Evolutionary conservation across 495 filamentous ascomycete species (phyloP).

Genomic region (Annulohypoxylon bovei): DNA sequence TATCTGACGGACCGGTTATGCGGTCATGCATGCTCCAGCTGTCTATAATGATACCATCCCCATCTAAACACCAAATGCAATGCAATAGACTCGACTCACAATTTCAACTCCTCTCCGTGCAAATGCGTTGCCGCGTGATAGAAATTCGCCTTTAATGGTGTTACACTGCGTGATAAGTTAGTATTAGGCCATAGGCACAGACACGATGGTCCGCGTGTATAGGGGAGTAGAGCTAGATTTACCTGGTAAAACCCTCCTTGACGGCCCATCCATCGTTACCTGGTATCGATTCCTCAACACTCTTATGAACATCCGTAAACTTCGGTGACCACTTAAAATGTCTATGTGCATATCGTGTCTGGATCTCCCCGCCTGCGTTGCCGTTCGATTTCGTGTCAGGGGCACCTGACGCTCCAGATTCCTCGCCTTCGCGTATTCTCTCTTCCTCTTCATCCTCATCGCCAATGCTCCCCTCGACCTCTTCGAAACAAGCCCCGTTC

Average conservation of each 20-base stretch:
- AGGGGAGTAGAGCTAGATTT: slow-evolving; percentile 42
- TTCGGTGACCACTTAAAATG: slow-evolving; percentile 95
- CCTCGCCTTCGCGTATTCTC: slow-evolving; percentile 69
- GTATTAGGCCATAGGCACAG: neutral
- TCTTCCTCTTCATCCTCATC: slow-evolving; percentile 72
- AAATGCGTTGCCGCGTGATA: slow-evolving; percentile 73
- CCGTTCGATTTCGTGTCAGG: slow-evolving; percentile 28
- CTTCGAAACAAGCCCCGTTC: slow-evolving; percentile 83
- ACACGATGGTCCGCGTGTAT: neutral
- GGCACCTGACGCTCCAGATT: slow-evolving; percentile 25
- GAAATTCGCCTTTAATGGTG: slow-evolving; percentile 91
- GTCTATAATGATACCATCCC: slow-evolving; percentile 39
- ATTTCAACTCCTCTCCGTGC: slow-evolving; percentile 78
- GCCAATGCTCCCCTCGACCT: slow-evolving; percentile 69
- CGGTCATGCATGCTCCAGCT: slow-evolving; percentile 24
- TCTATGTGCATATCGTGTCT: slow-evolving; percentile 69
- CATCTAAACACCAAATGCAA: slow-evolving; percentile 39
- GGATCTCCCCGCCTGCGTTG: slow-evolving; percentile 44
- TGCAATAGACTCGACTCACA: slow-evolving; percentile 74
- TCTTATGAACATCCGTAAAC: slow-evolving; percentile 85
- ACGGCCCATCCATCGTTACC: slow-evolving; percentile 97
- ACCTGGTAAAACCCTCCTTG: slow-evolving; percentile 89
- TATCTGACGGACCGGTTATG: slow-evolving; percentile 30
- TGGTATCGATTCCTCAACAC: slow-evolving; percentile 78
- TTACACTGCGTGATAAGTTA: slow-evolving; percentile 68